Conservation (phyloP, 2,329 filamentous ascomycete genomes). For the Aspergillus costaricaensis region DNA sequence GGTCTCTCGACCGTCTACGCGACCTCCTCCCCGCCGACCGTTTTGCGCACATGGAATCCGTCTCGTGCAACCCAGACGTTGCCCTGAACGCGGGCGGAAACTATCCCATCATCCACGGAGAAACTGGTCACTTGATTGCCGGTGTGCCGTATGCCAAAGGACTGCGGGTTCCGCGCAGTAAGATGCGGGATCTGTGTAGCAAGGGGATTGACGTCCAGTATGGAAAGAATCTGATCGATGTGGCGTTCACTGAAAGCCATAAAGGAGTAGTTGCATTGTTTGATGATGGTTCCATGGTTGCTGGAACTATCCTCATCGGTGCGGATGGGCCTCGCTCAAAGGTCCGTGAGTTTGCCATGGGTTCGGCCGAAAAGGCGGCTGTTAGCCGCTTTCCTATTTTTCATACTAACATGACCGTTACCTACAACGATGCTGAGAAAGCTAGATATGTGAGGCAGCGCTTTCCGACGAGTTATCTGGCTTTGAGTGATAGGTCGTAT, state of each 20-base stretch:
- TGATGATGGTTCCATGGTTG: background rate
- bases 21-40: conserved; percentile 1
- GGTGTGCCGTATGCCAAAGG: conserved; percentile 9
- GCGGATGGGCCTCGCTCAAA: conserved; percentile 4
- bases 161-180: conserved; percentile 9
- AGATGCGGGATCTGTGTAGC: conserved; percentile 8
- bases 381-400: conserved; percentile 16
- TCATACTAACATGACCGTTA: conserved; percentile 14
- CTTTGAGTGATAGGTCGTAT: conserved; percentile 12
- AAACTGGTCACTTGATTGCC: conserved; percentile 3
- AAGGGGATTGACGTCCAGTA: conserved; percentile 11
- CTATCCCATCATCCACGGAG: conserved; percentile 13
- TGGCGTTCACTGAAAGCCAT: conserved; percentile 7
- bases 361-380: background rate
- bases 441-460: conserved; percentile 7
- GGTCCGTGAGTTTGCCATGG: conserved; percentile 6
- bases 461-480: conserved; percentile 12
- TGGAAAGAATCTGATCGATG: conserved; percentile 5
- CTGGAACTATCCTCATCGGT: conserved; percentile 1
- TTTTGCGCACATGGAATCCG: background rate
- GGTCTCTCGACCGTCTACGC: conserved; percentile 9
- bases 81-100: background rate
- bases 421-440: conserved; percentile 7
- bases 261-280: conserved; percentile 1
- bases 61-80: conserved; percentile 9